Conservation (phyloP, 768 basidiomycete genomes). For the Calocera viscosa region DNA sequence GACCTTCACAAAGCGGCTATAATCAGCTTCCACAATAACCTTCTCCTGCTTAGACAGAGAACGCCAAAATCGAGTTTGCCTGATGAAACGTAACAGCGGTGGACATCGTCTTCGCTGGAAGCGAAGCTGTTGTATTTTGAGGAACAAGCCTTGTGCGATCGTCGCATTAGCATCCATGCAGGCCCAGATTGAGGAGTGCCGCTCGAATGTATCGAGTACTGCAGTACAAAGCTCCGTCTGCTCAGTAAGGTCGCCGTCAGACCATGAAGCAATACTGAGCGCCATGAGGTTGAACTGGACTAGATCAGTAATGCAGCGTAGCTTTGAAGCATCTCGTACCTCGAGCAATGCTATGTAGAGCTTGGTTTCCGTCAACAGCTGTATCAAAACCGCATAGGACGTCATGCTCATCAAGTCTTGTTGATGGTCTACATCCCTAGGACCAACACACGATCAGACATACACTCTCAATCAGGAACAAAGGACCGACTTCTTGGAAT, state of each 20-base stretch:
- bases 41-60: background rate
- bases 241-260: background rate
- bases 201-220: conserved; percentile 58
- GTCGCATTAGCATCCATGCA: conserved; percentile 52
- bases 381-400: conserved; percentile 47
- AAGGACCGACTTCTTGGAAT: conserved; percentile 24
- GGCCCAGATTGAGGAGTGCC: conserved; percentile 61
- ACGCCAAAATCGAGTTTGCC: background rate
- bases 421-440: conserved; percentile 44
- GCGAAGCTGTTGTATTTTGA: conserved; percentile 52
- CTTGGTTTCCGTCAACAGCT: background rate
- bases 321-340: conserved; percentile 29
- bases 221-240: conserved; percentile 44
- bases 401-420: conserved; percentile 49
- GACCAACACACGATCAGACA: conserved; percentile 22
- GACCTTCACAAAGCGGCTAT: background rate
- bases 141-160: conserved; percentile 48
- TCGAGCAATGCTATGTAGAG: conserved; percentile 33
- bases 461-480: background rate
- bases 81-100: conserved; percentile 40
- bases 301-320: background rate
- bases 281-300: conserved; percentile 30
- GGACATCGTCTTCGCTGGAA: conserved; percentile 53
- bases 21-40: background rate
- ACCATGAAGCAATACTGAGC: conserved; percentile 37